Evolutionary conservation across 176 grass and related monocot genomes (phyloP), one percentile per base, ranked within the genome.

Genomic region (Ananas comosus): DNA sequence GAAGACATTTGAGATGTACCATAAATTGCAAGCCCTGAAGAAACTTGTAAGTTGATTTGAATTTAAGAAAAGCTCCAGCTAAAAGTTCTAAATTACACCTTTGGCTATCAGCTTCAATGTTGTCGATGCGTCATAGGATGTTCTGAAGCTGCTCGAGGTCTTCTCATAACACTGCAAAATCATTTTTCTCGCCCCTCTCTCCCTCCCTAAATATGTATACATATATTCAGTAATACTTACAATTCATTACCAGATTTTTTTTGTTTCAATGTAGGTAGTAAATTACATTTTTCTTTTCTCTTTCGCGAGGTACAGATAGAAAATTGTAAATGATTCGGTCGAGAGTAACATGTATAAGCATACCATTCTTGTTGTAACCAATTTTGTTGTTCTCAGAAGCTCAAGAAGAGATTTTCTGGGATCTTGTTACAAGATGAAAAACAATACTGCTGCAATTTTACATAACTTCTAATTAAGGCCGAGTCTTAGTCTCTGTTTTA

Each of bases 281-380:
- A 79, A 78, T 79, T 74, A 79, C 28, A 85, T 78, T 74, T 84
- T 74, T 74, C 78, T 76, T 74, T 69, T 23, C 49, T 86, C 47
- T 79, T 88, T 78, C 79, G 78, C 49, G 64, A 77, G 73, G 67
- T 59, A 88, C 52, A 83, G 48, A 85, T 85, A 90, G 81, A 86
- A 86, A 82, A 83, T 82, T 66, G 84, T 84, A 87, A 86, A 84
- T 89, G 78, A 54, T 66, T 76, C 76, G 63, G 68, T 68, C 68
- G 75, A 81, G 72, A 65, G 72, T 59, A 74, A 82, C 71, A 84
- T 76, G 65, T 59, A 56, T 69, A 76, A 49, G 67, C 49, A 64
- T 67, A 51, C 50, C 71, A 80, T 78, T 79, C 11, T 53, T 54
- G 73, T 74, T 80, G 78, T 80, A 68, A 74, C 21, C 68, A 81